Conservation (phyloP, 2,329 filamentous ascomycete genomes). For the Corynespora cassiicola region DNA sequence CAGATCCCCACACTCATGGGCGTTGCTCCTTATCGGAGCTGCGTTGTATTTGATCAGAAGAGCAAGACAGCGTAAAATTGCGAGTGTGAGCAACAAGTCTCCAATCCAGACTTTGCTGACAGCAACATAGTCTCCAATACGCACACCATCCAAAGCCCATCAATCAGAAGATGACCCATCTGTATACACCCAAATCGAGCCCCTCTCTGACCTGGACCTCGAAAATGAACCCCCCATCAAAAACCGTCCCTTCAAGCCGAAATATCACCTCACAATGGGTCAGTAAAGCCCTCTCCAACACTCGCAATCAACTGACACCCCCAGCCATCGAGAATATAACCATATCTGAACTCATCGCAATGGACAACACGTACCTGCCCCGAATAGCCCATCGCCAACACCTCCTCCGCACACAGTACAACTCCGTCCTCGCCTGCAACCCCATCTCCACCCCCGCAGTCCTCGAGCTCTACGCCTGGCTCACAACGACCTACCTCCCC, state of each 20-base stretch:
- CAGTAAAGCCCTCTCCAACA: slow-evolving; percentile 17
- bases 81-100: too few relatives aligned
- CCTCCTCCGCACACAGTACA: slow-evolving; percentile 53
- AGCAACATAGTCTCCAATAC: not conserved
- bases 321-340: slow-evolving; percentile 60
- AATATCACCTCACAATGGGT: slow-evolving; percentile 71
- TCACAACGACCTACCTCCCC: slow-evolving; percentile 63
- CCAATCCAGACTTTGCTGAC: slow-evolving; percentile 2
- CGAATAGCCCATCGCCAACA: slow-evolving; percentile 58
- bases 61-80: not conserved
- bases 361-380: slow-evolving; percentile 65
- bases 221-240: slow-evolving; percentile 58
- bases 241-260: slow-evolving; percentile 65
- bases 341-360: slow-evolving; percentile 61
- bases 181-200: slow-evolving; percentile 51
- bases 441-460: slow-evolving; percentile 54
- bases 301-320: not conserved
- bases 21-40: not conserved
- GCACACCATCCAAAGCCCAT: not conserved
- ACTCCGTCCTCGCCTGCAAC: slow-evolving; percentile 48
- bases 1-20: slow-evolving; percentile 2
- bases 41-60: not conserved
- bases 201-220: slow-evolving; percentile 60
- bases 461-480: slow-evolving; percentile 63
- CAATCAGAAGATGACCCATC: slow-evolving; percentile 31